phyloP scores from a whole-genome alignment of 331 rosid species.

The Dryas integrifolia region DNA sequence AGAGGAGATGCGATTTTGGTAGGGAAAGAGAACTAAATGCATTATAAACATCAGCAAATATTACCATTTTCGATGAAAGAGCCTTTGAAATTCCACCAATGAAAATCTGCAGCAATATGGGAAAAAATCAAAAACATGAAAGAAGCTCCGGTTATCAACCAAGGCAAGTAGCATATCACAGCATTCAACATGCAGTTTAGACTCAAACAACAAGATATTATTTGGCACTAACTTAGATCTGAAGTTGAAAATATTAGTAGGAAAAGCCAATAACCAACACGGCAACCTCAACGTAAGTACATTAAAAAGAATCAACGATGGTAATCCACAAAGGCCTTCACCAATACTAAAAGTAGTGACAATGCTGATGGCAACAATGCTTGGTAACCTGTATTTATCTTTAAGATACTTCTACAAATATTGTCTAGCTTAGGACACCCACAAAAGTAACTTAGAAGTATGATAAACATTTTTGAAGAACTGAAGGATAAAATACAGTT shows the following conservation, averaged over 20 bases:
- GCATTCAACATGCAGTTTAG: neutral
- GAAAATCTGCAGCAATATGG: conserved; percentile 63
- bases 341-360: neutral
- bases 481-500: neutral
- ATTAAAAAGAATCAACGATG: neutral
- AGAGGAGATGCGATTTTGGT: conserved; percentile 1
- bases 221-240: neutral
- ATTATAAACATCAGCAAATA: conserved; percentile 10
- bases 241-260: neutral
- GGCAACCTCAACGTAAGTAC: too few species aligned
- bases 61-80: conserved; percentile 80
- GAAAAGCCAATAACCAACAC: neutral
- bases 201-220: neutral
- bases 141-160: neutral
- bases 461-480: too few species aligned
- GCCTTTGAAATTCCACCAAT: conserved; percentile 82
- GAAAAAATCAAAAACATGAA: conserved; percentile 1
- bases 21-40: conserved; percentile 7
- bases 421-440: too few species aligned
- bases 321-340: neutral
- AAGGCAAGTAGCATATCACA: conserved; percentile 1
- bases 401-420: too few species aligned
- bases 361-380: too few species aligned
- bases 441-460: too few species aligned
- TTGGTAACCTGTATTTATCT: too few species aligned